These are phyloP conservation scores for Adansonia grandidieri DNA, from an alignment of 441 rosid species.

Conservation along the genomic window DNA sequence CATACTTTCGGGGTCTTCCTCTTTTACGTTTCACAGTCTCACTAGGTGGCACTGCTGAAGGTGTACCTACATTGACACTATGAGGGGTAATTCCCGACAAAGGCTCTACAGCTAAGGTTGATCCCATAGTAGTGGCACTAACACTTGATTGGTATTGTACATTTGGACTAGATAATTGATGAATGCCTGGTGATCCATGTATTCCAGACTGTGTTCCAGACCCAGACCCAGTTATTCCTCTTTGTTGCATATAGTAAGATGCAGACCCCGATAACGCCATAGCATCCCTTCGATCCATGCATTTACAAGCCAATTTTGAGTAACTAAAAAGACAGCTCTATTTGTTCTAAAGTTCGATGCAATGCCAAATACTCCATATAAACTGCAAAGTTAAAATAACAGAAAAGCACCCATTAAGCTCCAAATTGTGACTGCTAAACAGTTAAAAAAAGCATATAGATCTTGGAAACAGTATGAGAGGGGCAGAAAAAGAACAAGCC, in stretches of 20 bases:
- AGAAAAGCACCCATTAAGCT: slow-evolving; percentile 6
- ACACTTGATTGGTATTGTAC: not conserved
- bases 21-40: slow-evolving; percentile 79
- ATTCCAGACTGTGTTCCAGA: slow-evolving; percentile 45
- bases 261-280: slow-evolving; percentile 35
- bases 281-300: slow-evolving; percentile 83
- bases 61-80: slow-evolving; percentile 51
- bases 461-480: slow-evolving; percentile 23
- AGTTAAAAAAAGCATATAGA: slow-evolving; percentile 16
- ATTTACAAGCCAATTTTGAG: slow-evolving; percentile 24
- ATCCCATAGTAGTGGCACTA: not conserved
- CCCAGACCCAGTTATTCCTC: not conserved
- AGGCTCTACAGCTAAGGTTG: slow-evolving; percentile 52
- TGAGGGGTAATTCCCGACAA: slow-evolving; percentile 54
- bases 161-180: not conserved
- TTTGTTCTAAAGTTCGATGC: slow-evolving; percentile 14
- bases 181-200: not conserved
- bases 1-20: slow-evolving; percentile 88
- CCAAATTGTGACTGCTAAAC: slow-evolving; percentile 14
- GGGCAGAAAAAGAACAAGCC: not conserved
- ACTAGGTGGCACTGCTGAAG: slow-evolving; percentile 44
- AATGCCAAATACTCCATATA: slow-evolving; percentile 34
- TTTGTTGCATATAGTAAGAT: not conserved
- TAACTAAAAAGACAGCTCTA: slow-evolving; percentile 21
- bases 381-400: slow-evolving; percentile 27